phyloP scores from a whole-genome alignment of 1,284 basidiomycete genomes.

The Rhodotorula sp. region DNA sequence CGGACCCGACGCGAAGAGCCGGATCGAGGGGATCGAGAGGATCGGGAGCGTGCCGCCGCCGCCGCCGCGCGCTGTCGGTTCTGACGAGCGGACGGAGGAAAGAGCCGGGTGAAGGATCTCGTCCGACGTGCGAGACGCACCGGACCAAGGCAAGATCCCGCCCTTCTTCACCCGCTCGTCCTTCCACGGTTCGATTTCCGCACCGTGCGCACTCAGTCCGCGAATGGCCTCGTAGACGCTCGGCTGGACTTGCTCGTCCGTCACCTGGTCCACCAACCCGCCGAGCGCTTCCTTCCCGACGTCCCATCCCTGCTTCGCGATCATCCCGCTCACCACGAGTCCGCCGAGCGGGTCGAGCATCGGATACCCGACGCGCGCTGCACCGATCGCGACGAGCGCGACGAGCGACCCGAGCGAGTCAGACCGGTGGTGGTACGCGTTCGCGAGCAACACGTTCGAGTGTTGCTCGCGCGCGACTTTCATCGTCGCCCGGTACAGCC shows the following conservation, averaged over 20 bases:
- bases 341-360: constrained; percentile 90
- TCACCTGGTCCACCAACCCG: constrained; percentile 49
- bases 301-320: constrained; percentile 76
- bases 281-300: constrained; percentile 63
- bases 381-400: constrained; percentile 85
- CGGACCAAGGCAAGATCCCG: background rate
- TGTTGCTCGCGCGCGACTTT: constrained; percentile 85
- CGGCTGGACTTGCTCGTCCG: background rate
- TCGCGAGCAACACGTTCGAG: constrained; percentile 84
- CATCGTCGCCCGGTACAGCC: constrained; percentile 73
- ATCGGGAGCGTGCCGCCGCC: constrained; percentile 24
- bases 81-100: background rate
- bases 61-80: no score
- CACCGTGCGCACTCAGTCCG: background rate
- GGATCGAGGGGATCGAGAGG: constrained; percentile 33
- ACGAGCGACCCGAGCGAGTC: constrained; percentile 89
- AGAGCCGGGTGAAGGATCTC: background rate
- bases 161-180: no score
- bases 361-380: constrained; percentile 75
- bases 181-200: background rate
- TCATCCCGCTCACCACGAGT: constrained; percentile 81
- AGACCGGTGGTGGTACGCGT: constrained; percentile 89
- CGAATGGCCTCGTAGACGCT: constrained; percentile 6
- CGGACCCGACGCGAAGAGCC: constrained; percentile 35
- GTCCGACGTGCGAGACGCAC: background rate